Conservation (phyloP, 441 rosid genomes). For the Pelargonium citronellum region DNA sequence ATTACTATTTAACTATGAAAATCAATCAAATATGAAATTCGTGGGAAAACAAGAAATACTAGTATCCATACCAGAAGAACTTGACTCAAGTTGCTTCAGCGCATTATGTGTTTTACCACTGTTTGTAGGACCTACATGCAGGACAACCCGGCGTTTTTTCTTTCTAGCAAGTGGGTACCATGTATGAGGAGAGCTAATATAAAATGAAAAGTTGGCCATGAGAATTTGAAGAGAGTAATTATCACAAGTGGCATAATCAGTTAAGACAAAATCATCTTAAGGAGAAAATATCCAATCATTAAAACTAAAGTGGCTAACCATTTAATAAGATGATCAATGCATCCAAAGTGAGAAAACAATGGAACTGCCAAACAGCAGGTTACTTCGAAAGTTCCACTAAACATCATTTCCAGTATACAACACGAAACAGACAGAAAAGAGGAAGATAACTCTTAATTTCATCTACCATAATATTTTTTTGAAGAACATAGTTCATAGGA, state of each 20-base stretch:
- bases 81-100: conserved; percentile 58
- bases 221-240: conserved; percentile 4
- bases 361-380: too few species aligned
- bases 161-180: conserved; percentile 84
- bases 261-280: not conserved
- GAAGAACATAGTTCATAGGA: too few species aligned
- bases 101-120: conserved; percentile 91
- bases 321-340: too few species aligned
- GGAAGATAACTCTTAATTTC: too few species aligned
- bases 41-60: conserved; percentile 15
- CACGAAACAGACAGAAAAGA: too few species aligned
- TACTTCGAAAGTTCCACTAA: too few species aligned
- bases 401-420: too few species aligned
- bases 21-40: not conserved
- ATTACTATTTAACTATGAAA: conserved; percentile 7
- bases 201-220: conserved; percentile 14
- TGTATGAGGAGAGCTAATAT: conserved; percentile 65
- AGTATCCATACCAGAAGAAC: conserved; percentile 60
- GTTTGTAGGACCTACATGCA: conserved; percentile 92
- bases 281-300: too few species aligned
- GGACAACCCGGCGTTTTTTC: conserved; percentile 66
- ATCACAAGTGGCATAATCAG: not conserved
- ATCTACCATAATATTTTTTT: too few species aligned
- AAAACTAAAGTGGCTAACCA: too few species aligned
- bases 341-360: too few species aligned